Evolutionary conservation across 257 asterid genomes (phyloP), one percentile per base, ranked within the genome.

Genomic region (Solanum chilense): DNA sequence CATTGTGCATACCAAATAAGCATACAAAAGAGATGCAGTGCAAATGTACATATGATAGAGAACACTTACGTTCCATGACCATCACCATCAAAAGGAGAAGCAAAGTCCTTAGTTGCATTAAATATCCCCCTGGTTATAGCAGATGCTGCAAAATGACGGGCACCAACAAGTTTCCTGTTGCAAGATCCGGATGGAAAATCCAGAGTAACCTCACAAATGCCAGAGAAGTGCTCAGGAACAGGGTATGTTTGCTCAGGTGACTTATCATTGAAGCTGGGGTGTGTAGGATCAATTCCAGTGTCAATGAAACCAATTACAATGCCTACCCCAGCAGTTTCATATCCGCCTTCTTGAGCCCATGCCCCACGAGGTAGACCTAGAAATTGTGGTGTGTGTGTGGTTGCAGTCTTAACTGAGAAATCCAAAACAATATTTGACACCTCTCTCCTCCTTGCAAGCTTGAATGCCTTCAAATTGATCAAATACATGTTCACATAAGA

Each of bases 141-240:
- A 41, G 99, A 97, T 44, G 99, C 99, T 6, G 99, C 99, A 85
- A 97, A 97, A 92, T 97, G 99, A 29, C 98, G 99, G 66, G 99
- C 99, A 60, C 98, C 99, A 52, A 97, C 88, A 71, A 97, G 98
- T 92, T 97, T 97, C 83, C 99, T 91, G 85, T 97, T 97, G 95
- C 99, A 97, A 45, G 99, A 97, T 64, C 99, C 99, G 21, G 98
- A 96, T 58, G 99, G 99, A 74, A 97, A 97, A 87, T 97, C 99
- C 16, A 87, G 93, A 21, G 99, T 97, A 87, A 96, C 99, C 92
- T 97, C 99, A 92, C 99, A 95, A 86, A 96, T 93, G 75, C 99
- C 99, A 9, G 97, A 91, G 88, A 92, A 97, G 92, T 96, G 96
- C 87, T 89, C 86, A 5, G 99, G 99, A 85, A 97, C 89, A 7